Conservation (phyloP, 2,329 filamentous ascomycete genomes). For the Penicillium sp. region DNA sequence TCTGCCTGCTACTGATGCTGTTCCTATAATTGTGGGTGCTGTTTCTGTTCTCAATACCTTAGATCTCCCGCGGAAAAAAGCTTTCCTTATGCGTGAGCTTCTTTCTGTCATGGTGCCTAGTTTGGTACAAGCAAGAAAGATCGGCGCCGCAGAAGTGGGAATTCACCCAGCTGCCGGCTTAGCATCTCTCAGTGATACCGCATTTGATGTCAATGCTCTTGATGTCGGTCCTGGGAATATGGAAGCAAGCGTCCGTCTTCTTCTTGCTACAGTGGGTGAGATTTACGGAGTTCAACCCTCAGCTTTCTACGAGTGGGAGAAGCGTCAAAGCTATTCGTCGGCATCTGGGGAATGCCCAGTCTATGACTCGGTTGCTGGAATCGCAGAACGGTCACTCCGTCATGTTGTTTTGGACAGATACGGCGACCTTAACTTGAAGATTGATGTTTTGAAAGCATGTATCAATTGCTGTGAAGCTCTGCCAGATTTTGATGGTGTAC, state of each 20-base stretch:
- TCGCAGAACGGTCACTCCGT: slow-evolving; percentile 46
- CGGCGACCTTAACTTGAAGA: slow-evolving; percentile 75
- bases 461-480: slow-evolving; percentile 92
- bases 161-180: slow-evolving; percentile 91
- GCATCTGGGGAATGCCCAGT: slow-evolving; percentile 20
- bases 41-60: slow-evolving; percentile 78
- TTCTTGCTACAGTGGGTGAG: slow-evolving; percentile 39
- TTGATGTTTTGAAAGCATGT: slow-evolving; percentile 83
- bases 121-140: slow-evolving; percentile 83
- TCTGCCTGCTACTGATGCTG: slow-evolving; percentile 71
- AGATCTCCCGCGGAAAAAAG: slow-evolving; percentile 83
- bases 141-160: slow-evolving; percentile 92
- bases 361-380: slow-evolving; percentile 39
- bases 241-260: slow-evolving; percentile 40
- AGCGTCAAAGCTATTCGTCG: slow-evolving; percentile 23
- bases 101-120: slow-evolving; percentile 79
- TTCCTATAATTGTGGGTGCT: slow-evolving; percentile 79
- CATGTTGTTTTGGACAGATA: slow-evolving; percentile 55
- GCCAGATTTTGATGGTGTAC: slow-evolving; percentile 85
- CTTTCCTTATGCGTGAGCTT: slow-evolving; percentile 82
- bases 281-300: slow-evolving; percentile 43
- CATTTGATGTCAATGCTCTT: slow-evolving; percentile 44
- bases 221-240: slow-evolving; percentile 43
- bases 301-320: slow-evolving; percentile 34
- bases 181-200: slow-evolving; percentile 63